These are phyloP conservation scores for Boletus tomentosulus DNA, from an alignment of 768 basidiomycete genomes.

Conservation along the genomic window DNA sequence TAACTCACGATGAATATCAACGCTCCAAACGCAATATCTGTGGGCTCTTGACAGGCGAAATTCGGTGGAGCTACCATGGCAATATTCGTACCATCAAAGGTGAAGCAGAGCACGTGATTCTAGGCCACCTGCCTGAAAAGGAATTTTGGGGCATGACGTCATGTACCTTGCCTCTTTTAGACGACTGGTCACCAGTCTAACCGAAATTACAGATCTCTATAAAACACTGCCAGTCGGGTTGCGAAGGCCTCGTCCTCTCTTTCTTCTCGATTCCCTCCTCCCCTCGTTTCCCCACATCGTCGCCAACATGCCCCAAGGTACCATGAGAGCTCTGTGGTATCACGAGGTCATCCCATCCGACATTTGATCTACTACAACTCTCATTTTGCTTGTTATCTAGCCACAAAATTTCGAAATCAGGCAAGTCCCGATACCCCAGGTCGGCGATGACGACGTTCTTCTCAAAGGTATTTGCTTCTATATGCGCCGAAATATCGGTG, in stretches of 20 bases:
- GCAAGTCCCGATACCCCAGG: slow-evolving; percentile 61
- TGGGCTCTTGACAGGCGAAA: neutral
- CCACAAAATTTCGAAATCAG: slow-evolving; percentile 64
- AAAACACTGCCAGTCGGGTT: slow-evolving; percentile 11
- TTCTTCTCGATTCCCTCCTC: slow-evolving; percentile 1
- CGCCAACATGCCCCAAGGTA: slow-evolving; percentile 48
- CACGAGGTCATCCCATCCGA: slow-evolving; percentile 42
- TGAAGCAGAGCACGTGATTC: slow-evolving; percentile 13
- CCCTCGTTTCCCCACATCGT: neutral
- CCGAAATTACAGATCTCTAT: slow-evolving; percentile 5
- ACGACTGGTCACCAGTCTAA: too few relatives aligned
- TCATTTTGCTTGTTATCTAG: slow-evolving; percentile 33
- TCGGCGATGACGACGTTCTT: slow-evolving; percentile 67
- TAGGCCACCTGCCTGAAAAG: slow-evolving; percentile 7
- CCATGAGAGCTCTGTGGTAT: slow-evolving; percentile 77
- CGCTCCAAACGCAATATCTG: too few relatives aligned
- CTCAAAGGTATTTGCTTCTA: slow-evolving; percentile 52
- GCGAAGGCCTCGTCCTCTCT: neutral
- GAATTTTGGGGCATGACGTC: slow-evolving; percentile 23
- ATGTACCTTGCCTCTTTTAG: too few relatives aligned
- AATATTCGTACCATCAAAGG: neutral
- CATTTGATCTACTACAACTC: neutral
- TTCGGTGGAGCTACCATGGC: neutral
- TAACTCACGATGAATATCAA: neutral
- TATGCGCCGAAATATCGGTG: neutral